Evolutionary conservation across 148 eudicot genomes (phyloP).

Genomic region (Silene conica): DNA sequence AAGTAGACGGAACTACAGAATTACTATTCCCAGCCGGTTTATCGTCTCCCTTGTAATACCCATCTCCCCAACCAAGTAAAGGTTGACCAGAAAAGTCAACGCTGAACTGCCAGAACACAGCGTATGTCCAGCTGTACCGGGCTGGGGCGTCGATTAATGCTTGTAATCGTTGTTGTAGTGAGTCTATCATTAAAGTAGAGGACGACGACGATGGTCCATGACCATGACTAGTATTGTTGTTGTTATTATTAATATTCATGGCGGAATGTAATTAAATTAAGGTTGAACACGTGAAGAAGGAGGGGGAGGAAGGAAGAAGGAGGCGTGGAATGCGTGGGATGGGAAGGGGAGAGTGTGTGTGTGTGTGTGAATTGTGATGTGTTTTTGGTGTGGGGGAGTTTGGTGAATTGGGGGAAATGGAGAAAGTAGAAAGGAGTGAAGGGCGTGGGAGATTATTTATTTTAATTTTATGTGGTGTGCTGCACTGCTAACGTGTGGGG

Average conservation of each 20-base stretch:
- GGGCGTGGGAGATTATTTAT: constrained; percentile 3
- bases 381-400: background rate
- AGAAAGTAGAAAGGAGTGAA: background rate
- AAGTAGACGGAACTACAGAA: background rate
- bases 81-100: constrained; percentile 32
- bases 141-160: constrained; percentile 48
- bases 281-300: constrained; percentile 28
- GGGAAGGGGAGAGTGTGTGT: background rate
- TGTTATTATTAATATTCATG: constrained; percentile 33
- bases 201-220: background rate
- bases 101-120: constrained; percentile 84
- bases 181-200: constrained; percentile 46
- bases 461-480: too few species aligned
- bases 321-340: constrained; percentile 33
- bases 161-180: constrained; percentile 70
- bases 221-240: background rate
- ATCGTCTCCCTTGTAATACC: constrained; percentile 70
- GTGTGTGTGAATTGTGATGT: background rate
- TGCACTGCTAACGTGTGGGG: too few species aligned
- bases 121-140: constrained; percentile 70
- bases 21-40: background rate
- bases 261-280: constrained; percentile 31
- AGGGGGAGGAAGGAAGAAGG: background rate
- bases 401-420: background rate
- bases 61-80: constrained; percentile 79